phyloP scores from a whole-genome alignment of 2,329 filamentous ascomycete genomes.

The Lasiodiplodia citricola region DNA sequence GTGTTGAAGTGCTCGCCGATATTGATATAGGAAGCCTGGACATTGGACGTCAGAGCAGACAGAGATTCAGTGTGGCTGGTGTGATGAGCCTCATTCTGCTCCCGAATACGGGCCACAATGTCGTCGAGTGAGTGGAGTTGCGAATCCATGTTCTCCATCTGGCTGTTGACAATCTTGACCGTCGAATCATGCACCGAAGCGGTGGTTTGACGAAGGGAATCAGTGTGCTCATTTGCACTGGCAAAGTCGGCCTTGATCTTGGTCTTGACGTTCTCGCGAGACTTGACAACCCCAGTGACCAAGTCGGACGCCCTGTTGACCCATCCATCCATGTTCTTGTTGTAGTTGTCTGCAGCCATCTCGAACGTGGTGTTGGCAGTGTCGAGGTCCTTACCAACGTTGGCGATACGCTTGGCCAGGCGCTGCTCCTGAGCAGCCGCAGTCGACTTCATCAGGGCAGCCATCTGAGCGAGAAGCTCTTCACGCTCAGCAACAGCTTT shows the following conservation, averaged over 20 bases:
- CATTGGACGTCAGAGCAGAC: slow-evolving; percentile 67
- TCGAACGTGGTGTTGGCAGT: slow-evolving; percentile 70
- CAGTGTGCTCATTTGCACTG: slow-evolving; percentile 79
- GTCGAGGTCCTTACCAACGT: slow-evolving; percentile 68
- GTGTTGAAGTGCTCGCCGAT: slow-evolving; percentile 73
- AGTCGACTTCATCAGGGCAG: slow-evolving; percentile 74
- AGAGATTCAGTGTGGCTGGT: slow-evolving; percentile 71
- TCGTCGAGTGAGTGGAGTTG: slow-evolving; percentile 91
- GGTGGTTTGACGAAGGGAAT: slow-evolving; percentile 81
- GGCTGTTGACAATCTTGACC: slow-evolving; percentile 84
- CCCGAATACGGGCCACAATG: slow-evolving; percentile 81
- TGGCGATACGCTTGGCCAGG: slow-evolving; percentile 66
- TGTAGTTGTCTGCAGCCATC: slow-evolving; percentile 68
- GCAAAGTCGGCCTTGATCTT: slow-evolving; percentile 88
- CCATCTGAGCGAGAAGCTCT: slow-evolving; percentile 76
- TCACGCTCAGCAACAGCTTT: slow-evolving; percentile 76
- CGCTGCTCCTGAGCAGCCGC: slow-evolving; percentile 75
- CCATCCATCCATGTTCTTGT: slow-evolving; percentile 76
- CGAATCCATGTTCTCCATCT: slow-evolving; percentile 83
- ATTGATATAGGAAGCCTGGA: slow-evolving; percentile 74
- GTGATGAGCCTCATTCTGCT: slow-evolving; percentile 80
- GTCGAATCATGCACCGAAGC: slow-evolving; percentile 90
- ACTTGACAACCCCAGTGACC: slow-evolving; percentile 72
- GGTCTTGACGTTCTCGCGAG: slow-evolving; percentile 77
- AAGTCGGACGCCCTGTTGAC: slow-evolving; percentile 70